Percentiles rank a stretch among this genome's conserved stretches.
Evolutionary conservation across 257 asterid genomes (phyloP).

Genomic region (Nicotiana sylvestris): DNA sequence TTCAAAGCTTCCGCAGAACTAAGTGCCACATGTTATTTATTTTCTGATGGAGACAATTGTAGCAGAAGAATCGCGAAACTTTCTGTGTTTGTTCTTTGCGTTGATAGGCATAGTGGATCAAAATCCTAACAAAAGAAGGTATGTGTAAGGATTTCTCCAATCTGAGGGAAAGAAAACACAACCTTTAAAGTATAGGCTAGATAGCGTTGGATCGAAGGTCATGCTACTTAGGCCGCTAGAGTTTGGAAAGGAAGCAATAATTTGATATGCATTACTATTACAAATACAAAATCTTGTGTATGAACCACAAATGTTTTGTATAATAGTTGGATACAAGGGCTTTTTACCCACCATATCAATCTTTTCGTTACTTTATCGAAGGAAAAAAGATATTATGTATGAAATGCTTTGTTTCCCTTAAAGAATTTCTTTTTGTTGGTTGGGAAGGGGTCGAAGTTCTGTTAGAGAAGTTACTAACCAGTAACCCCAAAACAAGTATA

Average conservation of each 20-base stretch:
- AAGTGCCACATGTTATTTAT: background rate
- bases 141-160: background rate
- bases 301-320: background rate
- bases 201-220: background rate
- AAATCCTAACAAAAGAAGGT: background rate
- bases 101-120: background rate
- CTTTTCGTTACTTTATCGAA: background rate
- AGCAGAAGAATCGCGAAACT: background rate
- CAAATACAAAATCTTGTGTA: background rate
- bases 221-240: background rate
- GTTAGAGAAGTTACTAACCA: background rate
- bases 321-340: background rate
- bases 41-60: slow-evolving; percentile 1
- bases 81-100: background rate
- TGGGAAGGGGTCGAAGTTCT: background rate
- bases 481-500: background rate
- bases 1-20: background rate
- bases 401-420: background rate
- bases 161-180: background rate
- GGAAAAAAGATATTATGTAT: background rate
- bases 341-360: background rate
- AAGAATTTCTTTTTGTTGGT: background rate
- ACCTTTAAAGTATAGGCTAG: background rate
- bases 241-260: background rate
- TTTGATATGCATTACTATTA: background rate